Evolutionary conservation across 768 basidiomycete genomes (phyloP).

Genomic region (Xerocomus brunneocitrinus): DNA sequence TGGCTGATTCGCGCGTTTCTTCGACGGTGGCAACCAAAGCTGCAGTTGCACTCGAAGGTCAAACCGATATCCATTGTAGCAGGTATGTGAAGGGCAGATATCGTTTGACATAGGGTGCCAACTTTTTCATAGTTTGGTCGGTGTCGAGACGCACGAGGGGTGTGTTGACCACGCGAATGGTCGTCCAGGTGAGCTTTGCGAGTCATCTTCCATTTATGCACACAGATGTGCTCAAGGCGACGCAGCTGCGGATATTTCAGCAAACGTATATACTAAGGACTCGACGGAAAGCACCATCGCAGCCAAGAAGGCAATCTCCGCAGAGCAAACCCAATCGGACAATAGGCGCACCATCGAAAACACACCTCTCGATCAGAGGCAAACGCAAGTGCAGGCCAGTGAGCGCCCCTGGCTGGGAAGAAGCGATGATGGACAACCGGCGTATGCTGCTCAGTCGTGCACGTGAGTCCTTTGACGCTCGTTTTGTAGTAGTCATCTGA

Average conservation of each 20-base stretch:
- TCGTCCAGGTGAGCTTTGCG: background rate
- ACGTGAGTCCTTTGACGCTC: background rate
- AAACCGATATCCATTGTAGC: background rate
- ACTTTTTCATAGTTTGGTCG: conserved; percentile 1
- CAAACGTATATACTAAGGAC: background rate
- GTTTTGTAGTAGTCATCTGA: background rate
- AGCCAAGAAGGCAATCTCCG: background rate
- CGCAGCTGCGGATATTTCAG: background rate
- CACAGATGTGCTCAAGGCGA: background rate
- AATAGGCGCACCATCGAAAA: background rate
- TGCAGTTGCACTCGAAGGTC: background rate
- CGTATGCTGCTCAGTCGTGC: background rate
- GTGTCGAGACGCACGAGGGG: background rate
- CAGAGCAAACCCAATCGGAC: background rate
- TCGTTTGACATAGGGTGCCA: background rate
- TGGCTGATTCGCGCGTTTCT: background rate
- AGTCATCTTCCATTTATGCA: background rate
- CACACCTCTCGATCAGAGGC: background rate
- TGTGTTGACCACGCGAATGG: background rate
- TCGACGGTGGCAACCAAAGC: background rate
- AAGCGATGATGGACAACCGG: background rate
- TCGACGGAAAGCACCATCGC: background rate
- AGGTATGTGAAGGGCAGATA: background rate
- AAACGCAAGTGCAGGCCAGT: background rate
- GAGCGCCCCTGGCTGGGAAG: background rate